A percentile compares a stretch with the other conserved stretches of the same genome.
Conservation (phyloP, 768 basidiomycete genomes). For the Rhodocollybia butyracea region DNA sequence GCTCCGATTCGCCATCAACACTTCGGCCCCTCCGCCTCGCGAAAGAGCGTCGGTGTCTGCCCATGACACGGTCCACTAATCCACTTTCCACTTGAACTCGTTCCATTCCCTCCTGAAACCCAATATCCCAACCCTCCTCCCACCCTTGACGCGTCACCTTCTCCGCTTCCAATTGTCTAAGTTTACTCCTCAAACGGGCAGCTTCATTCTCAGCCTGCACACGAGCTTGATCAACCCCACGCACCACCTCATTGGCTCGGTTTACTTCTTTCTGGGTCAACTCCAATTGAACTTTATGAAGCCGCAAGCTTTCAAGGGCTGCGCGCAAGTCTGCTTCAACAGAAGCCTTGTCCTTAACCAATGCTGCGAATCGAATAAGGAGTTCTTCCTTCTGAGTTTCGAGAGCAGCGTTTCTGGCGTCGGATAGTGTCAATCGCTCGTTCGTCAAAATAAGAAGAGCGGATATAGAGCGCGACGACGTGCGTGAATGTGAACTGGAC, state of each 20-base stretch:
- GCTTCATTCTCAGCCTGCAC: conserved; percentile 5
- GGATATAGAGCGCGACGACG: conserved; percentile 1
- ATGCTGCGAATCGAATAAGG: not conserved
- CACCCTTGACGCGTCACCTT: conserved; percentile 1
- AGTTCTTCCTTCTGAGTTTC: conserved; percentile 2
- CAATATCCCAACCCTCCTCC: conserved; percentile 9
- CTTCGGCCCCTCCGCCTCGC: not conserved
- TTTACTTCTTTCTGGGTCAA: conserved; percentile 1
- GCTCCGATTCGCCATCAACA: not conserved
- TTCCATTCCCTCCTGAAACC: conserved; percentile 5
- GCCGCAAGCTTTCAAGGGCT: not conserved
- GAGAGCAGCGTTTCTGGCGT: not conserved
- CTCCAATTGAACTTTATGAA: conserved; percentile 3
- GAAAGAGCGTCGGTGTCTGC: not conserved
- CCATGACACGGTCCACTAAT: not conserved
- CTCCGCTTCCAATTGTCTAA: conserved; percentile 1
- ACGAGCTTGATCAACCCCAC: not conserved
- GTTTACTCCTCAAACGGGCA: not conserved
- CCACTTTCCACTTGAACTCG: not conserved
- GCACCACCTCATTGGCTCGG: conserved; percentile 3
- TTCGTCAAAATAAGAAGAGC: not conserved
- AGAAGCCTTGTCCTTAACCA: not conserved
- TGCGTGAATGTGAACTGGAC: conserved; percentile 4
- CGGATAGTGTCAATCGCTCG: not conserved
- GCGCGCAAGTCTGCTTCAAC: not conserved